Conservation (phyloP, 140 eudicot genomes). For the Stevia rebaudiana region DNA sequence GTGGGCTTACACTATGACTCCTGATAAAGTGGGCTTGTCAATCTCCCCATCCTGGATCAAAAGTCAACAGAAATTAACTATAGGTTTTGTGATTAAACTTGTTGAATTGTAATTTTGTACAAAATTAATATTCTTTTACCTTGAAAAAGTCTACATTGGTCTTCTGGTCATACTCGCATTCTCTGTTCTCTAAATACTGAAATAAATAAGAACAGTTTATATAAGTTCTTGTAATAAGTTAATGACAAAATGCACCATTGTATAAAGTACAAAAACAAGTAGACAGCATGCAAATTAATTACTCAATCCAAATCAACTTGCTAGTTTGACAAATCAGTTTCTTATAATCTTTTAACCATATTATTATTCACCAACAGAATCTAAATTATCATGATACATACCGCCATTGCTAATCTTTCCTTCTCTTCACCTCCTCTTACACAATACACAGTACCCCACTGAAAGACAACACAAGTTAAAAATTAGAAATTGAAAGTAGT, state of each 20-base stretch:
- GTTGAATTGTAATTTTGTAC: not conserved
- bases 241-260: not conserved
- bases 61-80: not conserved
- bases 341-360: not conserved
- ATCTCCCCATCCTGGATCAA: conserved; percentile 54
- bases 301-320: not conserved
- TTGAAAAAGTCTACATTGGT: conserved; percentile 65
- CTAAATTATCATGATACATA: conserved; percentile 20
- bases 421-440: conserved; percentile 78
- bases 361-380: not conserved
- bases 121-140: conserved; percentile 29
- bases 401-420: conserved; percentile 86
- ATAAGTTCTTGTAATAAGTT: not conserved
- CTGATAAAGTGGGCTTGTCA: conserved; percentile 51
- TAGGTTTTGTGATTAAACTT: not conserved
- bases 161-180: conserved; percentile 86
- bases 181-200: conserved; percentile 82
- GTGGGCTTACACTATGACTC: conserved; percentile 65
- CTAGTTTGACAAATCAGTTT: not conserved
- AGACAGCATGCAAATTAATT: not conserved
- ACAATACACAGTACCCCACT: conserved; percentile 98
- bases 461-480: conserved; percentile 7
- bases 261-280: not conserved
- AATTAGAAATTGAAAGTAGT: not conserved
- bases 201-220: not conserved